Evolutionary conservation across 495 filamentous ascomycete species (phyloP), one percentile per base, ranked within the genome.

Genomic region (Daldinia loculata): DNA sequence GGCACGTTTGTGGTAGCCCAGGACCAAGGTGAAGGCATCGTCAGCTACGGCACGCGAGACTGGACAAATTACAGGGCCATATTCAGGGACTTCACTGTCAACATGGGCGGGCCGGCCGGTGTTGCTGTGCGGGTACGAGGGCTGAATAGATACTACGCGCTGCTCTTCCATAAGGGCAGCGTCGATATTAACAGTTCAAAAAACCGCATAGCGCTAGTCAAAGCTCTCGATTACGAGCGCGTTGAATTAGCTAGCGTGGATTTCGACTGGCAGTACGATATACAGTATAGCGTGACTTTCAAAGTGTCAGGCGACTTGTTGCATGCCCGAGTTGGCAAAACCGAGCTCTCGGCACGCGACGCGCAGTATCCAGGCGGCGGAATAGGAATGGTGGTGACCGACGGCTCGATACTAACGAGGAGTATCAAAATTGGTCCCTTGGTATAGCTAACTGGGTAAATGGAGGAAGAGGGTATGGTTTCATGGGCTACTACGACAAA

Each of bases 31-130:
- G 67, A 78, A 19, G 77, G 76, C 0, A 56, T 79, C 3, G 63
- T 78, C 4, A 63, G 52, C 63, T 71, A 74, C 32, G 77, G 77
- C 14, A 79, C 77, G 29, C 65, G 76, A 7, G 76, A 77, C 6
- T 79, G 77, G 77, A 51, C 52, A 4, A 67, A 79, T 56, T 79
- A 78, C 65, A 56, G 38, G 1, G 62, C 57, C 12, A 38, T 43
- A 14, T 58, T 75, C 9, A 48, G 34, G 0, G 38, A 59, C 7
- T 74, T 79, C 63, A 32, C 9, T 2, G 34, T 78, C n/a, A 72
- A 70, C 26, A 56, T 70, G 2, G 70, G 72, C 26, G 55, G 43
- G 7, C 70, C 66, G 6, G 72, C 55, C 1, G 77, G 77, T 15
- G 63, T 75, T 3, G 76, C 68, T 1, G 63, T 71, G 4, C 30